Base-by-base conservation (phyloP, 345 rosid species). In the Schrenkiella parvula region DNA sequence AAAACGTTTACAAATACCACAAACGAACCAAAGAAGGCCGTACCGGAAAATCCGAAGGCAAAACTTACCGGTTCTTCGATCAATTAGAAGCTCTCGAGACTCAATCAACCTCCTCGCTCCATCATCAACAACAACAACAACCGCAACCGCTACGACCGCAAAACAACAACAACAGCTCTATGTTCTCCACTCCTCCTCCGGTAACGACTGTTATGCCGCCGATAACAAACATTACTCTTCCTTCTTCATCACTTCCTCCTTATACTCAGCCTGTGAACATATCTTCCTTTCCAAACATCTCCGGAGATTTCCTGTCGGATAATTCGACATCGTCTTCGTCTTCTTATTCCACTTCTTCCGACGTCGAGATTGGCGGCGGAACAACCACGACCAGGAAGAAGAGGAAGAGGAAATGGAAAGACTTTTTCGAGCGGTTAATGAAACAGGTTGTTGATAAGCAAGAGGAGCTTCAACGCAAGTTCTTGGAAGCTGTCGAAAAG, bases 1-100 rank as follows among this genome's bases (percentile, higher is more conserved):
- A 92, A 83, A 92, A 92, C 65, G 89, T 92, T 19, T 90, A 80
- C 82, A 92, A 92, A 76, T 92, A 92, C 78, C 97, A 92, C 81
- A 92, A 84, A 80, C 73, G 98, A 46, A 88, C 98, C 74, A 92
- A 90, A 83, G 96, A 92, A 53, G 85, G 96, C 9, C 86, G 91
- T 3, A 79, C 76, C 19, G 88, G 91, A 1, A 90, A 89, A 80
- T 78, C 82, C 19, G 84, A 84, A 57, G 91, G 88, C 75, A 92
- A 90, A 66, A 73, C 83, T 29, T 92, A 92, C 76, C 82, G 91
- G 2, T 92, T 90, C 71, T 92, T 87, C 3, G 91, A 92, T 54
- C 93, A 90, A 74, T 79, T 92, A 67, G 89, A 87, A 78, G 98
- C 97, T 22, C 82, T 92, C 25, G 85, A 82, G 32, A 74, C 55